Percentiles rank a stretch among this genome's conserved stretches.
These are phyloP conservation scores for Lasiodiplodia sp. DNA, from an alignment of 2,329 filamentous ascomycete genomes.

Conservation along the genomic window DNA sequence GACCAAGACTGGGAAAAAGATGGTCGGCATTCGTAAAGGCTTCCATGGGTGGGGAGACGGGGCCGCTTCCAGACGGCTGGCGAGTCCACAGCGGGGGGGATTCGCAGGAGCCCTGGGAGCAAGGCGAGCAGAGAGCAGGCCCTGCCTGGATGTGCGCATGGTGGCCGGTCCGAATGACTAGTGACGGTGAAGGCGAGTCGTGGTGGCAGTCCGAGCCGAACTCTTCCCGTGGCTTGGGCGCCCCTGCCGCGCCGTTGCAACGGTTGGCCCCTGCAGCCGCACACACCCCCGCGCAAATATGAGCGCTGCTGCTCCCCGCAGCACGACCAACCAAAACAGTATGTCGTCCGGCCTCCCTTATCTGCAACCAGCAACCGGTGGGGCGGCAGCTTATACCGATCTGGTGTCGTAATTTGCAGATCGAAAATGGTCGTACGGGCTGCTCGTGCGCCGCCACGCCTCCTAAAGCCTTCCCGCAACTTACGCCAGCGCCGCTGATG, in stretches of 20 bases:
- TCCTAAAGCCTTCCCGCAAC: neutral
- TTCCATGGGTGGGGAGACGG: constrained; percentile 24
- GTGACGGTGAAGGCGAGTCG: constrained; percentile 1
- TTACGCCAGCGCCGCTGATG: constrained; percentile 2
- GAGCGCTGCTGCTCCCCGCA: neutral
- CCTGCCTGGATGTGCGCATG: constrained; percentile 12
- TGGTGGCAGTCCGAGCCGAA: neutral
- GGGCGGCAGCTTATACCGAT: neutral
- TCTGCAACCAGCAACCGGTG: neutral
- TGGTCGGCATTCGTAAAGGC: constrained; percentile 4
- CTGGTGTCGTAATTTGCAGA: constrained; percentile 21
- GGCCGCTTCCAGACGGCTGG: constrained; percentile 18
- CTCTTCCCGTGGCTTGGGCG: neutral
- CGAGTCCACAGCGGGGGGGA: constrained; percentile 1
- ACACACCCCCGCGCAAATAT: neutral
- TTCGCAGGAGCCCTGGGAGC: neutral
- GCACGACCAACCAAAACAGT: neutral
- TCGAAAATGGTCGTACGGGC: neutral
- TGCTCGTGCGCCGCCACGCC: neutral
- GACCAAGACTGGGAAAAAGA: neutral
- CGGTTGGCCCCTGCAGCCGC: neutral
- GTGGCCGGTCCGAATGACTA: neutral
- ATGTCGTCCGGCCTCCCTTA: constrained; percentile 15
- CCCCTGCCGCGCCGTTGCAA: constrained; percentile 8
- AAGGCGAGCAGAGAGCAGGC: constrained; percentile 4